Evolutionary conservation across 2,329 filamentous ascomycete species (phyloP), one percentile per base, ranked within the genome.

Genomic region (Blastomyces silverae): DNA sequence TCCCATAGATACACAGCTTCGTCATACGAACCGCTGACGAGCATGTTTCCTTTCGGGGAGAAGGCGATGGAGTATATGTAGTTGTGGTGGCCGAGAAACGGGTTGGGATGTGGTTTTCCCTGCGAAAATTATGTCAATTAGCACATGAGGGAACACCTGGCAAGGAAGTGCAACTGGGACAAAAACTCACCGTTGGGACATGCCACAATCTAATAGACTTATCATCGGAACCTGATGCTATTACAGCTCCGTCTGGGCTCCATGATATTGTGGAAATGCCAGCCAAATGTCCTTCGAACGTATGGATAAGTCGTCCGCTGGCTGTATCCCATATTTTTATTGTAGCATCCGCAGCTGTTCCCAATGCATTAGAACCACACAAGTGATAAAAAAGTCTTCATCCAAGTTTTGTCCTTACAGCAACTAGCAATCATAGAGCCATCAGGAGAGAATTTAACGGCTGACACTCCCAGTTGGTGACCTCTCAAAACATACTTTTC

Each of bases 1-100:
- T 99, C 94, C 94, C 94, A 99, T 5, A 99, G 79, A 69, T 96
- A 97, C 0, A 99, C 91, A 4, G 94, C 94, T 80, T 99, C 94
- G 70, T 99, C 94, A 77, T 97, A 97, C 68, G 90, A 95, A 15
- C 94, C 94, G 69, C 90, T 95, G 20, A 92, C 94, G 44, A 99
- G 84, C 74, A 97, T 96, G 73, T 99, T 99, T 31, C 94, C 94
- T 76, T 97, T 97, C 1, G 94, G 94, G n/a, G 91, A 93, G 76
- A 97, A 97, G 6, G 92, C 92, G 44, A 99, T 82, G 61, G 89
- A 91, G 78, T 96, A 96, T 42, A 99, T 88, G 77, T 97, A 97
- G 77, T 95, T 97, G 76, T 97, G 92, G 72, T 99, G 94, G 2
- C 94, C 93, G 31, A 89, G 82, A 69, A 97, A 81, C 1, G 84